Evolutionary conservation across 108 stramenopile genomes (phyloP).

Genomic region (Tribonema minus): DNA sequence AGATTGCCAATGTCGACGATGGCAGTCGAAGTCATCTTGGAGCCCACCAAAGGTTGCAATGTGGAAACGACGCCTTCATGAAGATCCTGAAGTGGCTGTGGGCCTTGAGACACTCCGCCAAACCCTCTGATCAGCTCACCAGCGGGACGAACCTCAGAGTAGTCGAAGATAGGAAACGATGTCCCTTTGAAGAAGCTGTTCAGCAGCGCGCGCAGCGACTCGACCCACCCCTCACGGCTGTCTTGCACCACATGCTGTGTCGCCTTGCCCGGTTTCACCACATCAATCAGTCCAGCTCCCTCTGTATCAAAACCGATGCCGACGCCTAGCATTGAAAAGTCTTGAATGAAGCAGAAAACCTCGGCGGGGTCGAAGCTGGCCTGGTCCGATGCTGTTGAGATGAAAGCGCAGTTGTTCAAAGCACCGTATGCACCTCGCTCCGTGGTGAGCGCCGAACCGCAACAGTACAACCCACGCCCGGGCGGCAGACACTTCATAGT

Average conservation of each 20-base stretch:
- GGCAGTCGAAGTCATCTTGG: slow-evolving; percentile 40
- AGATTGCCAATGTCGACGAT: slow-evolving; percentile 60
- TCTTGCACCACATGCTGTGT: slow-evolving; percentile 43
- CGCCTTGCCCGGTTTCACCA: too few species aligned
- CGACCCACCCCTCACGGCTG: slow-evolving; percentile 58
- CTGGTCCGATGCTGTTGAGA: slow-evolving; percentile 38
- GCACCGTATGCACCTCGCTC: slow-evolving; percentile 57
- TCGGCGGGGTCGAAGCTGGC: too few species aligned
- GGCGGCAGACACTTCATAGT: slow-evolving; percentile 62
- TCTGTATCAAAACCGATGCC: too few species aligned
- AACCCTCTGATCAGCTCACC: slow-evolving; percentile 56
- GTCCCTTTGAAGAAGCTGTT: slow-evolving; percentile 45
- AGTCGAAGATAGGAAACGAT: slow-evolving; percentile 33
- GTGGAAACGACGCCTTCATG: slow-evolving; percentile 20
- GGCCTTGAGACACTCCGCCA: slow-evolving; percentile 53
- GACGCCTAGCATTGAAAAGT: too few species aligned
- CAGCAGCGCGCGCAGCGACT: slow-evolving; percentile 36
- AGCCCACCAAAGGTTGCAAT: slow-evolving; percentile 30
- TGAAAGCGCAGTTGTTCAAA: slow-evolving; percentile 64
- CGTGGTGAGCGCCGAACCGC: slow-evolving; percentile 59
- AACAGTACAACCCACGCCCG: slow-evolving; percentile 61
- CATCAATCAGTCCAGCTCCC: too few species aligned
- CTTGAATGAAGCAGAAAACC: too few species aligned
- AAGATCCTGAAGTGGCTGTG: slow-evolving; percentile 36
- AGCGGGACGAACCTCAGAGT: too few species aligned